Conservation (phyloP, 305 asterid species). For the Rubia tinctorum region DNA sequence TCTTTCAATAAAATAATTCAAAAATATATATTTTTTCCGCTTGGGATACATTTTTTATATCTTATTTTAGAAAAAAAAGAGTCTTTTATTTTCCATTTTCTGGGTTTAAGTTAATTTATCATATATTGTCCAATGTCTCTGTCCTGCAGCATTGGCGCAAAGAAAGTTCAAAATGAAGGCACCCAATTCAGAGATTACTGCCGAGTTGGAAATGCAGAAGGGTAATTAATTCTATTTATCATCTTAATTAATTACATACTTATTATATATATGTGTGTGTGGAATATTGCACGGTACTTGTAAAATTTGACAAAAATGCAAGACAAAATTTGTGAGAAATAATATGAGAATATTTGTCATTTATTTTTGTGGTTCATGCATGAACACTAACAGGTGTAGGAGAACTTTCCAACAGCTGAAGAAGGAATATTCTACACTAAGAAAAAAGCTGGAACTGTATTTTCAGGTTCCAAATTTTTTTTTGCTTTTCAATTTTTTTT, state of each 20-base stretch:
- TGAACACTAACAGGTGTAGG: slow-evolving; percentile 47
- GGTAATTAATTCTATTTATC: slow-evolving; percentile 32
- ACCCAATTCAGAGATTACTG: slow-evolving; percentile 64
- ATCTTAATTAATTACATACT: background rate
- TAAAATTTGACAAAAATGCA: no score
- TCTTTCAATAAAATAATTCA: no score
- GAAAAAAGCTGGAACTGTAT: slow-evolving; percentile 67
- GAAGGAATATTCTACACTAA: slow-evolving; percentile 63
- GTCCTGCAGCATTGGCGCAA: slow-evolving; percentile 73
- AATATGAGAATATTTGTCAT: background rate
- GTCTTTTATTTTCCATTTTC: background rate
- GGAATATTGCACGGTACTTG: no score
- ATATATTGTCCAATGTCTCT: background rate
- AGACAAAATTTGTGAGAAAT: background rate
- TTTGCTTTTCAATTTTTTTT: no score
- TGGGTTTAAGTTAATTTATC: background rate
- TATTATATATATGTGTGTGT: background rate
- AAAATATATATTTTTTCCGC: no score
- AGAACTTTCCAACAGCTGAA: slow-evolving; percentile 64
- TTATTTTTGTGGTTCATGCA: background rate
- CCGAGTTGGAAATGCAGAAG: slow-evolving; percentile 56
- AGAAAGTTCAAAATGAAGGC: slow-evolving; percentile 62
- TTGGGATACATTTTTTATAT: no score
- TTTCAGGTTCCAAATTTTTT: slow-evolving; percentile 47
- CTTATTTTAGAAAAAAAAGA: no score